phyloP scores from a whole-genome alignment of 176 grass and related monocot species.

The Rhynchospora pubera region DNA sequence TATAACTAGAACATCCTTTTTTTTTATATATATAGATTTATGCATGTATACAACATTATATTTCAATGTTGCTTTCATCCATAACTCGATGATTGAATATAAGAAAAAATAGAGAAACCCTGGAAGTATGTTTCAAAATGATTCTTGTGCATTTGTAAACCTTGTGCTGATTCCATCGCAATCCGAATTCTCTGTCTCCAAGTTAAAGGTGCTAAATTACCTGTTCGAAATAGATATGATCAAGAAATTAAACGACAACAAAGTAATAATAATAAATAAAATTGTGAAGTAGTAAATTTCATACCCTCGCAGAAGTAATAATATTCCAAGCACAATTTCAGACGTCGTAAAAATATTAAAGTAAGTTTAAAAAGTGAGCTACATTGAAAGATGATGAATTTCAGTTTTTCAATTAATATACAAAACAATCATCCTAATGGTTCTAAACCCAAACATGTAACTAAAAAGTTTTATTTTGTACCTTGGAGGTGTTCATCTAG shows the following conservation, averaged over 20 bases:
- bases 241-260: background rate
- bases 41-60: background rate
- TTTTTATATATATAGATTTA: background rate
- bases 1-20: background rate
- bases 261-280: background rate
- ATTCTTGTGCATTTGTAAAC: slow-evolving; percentile 6
- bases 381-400: no score
- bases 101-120: no score
- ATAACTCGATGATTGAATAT: background rate
- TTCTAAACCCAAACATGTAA: no score
- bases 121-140: no score
- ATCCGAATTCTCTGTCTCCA: slow-evolving; percentile 41
- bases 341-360: no score
- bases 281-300: no score
- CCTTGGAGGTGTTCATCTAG: slow-evolving; percentile 37
- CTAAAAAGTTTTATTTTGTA: background rate
- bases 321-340: no score
- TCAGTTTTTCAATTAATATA: no score
- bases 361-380: no score
- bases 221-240: background rate
- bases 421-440: no score
- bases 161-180: slow-evolving; percentile 46
- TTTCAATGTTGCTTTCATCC: background rate
- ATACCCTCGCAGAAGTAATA: no score
- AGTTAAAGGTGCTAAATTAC: background rate